Base-by-base conservation (phyloP, 768 basidiomycete species). In the Leccinum arenicola region DNA sequence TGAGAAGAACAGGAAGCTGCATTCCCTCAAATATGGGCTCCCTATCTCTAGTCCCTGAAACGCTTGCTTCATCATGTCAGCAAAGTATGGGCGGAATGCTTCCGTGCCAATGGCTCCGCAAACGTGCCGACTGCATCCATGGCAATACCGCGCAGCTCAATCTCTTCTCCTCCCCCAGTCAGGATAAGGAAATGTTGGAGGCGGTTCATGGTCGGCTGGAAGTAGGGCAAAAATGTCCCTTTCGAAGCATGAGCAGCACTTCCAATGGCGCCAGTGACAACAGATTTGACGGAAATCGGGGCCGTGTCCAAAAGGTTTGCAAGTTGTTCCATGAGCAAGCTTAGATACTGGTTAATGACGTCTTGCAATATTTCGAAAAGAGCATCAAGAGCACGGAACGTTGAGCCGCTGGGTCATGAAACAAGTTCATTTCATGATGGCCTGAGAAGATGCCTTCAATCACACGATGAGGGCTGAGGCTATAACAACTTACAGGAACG, bases 111-210 rank as follows among this genome's bases (percentile, higher is more conserved):
- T 93, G 8, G 96, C 94, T 98, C 96, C 14, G 97, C 93, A 66
- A 99, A 93, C 0, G 97, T 98, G 54, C 97, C 97, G 61, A 98
- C 88, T 19, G 97, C 93, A 75, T 98, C 97, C 86, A 97, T 97
- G 14, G 96, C 89, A 70, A 98, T 95, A 38, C 97, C 96, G 57
- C 96, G 92, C 40, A 99, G 84, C 67, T 98, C 95, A 48, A 82
- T 85, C 76, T 97, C 93, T 71, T 97, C 96, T 50, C 93, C 94
- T 65, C 95, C 91, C 29, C 84, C 88, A 21, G 82, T 85, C 35
- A 98, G 85, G 35, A 84, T 77, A 53, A 98, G 84, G 86, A 96
- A 97, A 68, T 90, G 89, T 61, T 91, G 84, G 64, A 99, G 84
- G 59, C 87, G 88, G 64, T 82, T 79, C 87, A 98, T 95, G 53